phyloP scores from a whole-genome alignment of 2,329 filamentous ascomycete genomes.

The Calonectria leucothoes region DNA sequence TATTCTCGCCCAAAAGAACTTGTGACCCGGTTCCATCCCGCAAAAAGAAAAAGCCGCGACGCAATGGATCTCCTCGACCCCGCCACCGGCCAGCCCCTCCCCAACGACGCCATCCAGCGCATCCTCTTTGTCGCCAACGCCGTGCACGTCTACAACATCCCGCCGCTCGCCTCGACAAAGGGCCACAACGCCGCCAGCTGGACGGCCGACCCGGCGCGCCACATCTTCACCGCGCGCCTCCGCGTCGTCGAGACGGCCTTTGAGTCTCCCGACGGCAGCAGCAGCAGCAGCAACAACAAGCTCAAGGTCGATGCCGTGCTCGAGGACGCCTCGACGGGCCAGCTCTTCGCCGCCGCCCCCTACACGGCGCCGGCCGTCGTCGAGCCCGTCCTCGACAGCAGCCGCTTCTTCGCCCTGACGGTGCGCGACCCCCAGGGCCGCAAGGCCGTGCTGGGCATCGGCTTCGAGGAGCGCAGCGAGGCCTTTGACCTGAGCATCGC shows the following conservation, averaged over 20 bases:
- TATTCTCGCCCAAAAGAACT: not conserved
- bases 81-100: constrained; percentile 74
- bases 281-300: constrained; percentile 55
- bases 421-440: constrained; percentile 81
- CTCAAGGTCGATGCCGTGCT: constrained; percentile 82
- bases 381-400: constrained; percentile 82
- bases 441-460: constrained; percentile 84
- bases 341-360: constrained; percentile 86
- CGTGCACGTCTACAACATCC: constrained; percentile 90
- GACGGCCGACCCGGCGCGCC: constrained; percentile 76
- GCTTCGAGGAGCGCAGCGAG: constrained; percentile 87
- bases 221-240: constrained; percentile 88
- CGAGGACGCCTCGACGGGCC: constrained; percentile 78
- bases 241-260: constrained; percentile 82
- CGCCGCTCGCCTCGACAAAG: constrained; percentile 80
- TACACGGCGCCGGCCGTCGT: constrained; percentile 76
- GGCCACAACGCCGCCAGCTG: constrained; percentile 83
- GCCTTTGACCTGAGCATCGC: constrained; percentile 88
- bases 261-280: constrained; percentile 43
- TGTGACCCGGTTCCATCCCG: not conserved
- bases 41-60: no score
- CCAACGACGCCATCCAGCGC: constrained; percentile 83
- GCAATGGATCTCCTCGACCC: constrained; percentile 76
- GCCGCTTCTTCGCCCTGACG: constrained; percentile 85
- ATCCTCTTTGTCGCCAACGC: constrained; percentile 80